Conservation (phyloP, 805 yeast species). For the Lipomyces orientalis region DNA sequence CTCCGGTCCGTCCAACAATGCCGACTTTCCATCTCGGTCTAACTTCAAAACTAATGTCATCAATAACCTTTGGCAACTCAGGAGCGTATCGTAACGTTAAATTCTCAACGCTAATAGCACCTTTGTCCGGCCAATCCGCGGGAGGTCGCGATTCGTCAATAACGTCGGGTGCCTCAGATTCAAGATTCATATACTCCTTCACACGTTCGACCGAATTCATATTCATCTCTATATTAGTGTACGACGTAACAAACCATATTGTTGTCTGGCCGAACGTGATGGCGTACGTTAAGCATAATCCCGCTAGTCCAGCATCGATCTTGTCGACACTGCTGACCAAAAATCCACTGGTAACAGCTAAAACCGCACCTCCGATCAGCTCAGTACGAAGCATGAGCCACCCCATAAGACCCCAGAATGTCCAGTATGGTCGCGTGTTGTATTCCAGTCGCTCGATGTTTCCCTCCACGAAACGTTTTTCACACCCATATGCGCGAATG, state of each 20-base stretch:
- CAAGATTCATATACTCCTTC: constrained; percentile 78
- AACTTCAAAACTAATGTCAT: constrained; percentile 80
- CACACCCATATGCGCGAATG: constrained; percentile 94
- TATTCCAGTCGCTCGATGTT: constrained; percentile 78
- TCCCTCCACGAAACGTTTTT: constrained; percentile 77
- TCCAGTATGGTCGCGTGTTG: constrained; percentile 88
- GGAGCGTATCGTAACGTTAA: constrained; percentile 88
- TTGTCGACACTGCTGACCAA: constrained; percentile 66
- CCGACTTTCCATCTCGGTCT: constrained; percentile 83
- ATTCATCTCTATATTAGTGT: constrained; percentile 87
- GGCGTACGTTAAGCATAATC: constrained; percentile 90
- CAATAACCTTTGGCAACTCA: constrained; percentile 83
- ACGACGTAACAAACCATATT: constrained; percentile 88
- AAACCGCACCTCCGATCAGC: constrained; percentile 78
- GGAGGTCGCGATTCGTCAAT: constrained; percentile 71
- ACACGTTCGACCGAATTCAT: constrained; percentile 97
- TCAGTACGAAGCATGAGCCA: constrained; percentile 90
- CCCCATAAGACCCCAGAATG: constrained; percentile 90
- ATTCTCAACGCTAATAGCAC: constrained; percentile 75
- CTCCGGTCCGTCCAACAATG: constrained; percentile 97
- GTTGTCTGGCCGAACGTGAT: constrained; percentile 86
- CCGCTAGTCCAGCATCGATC: constrained; percentile 92
- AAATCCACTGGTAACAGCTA: constrained; percentile 79
- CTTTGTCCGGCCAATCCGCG: constrained; percentile 80
- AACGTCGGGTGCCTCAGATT: constrained; percentile 79